These are phyloP conservation scores for Arabis hirsuta DNA, from an alignment of 345 rosid genomes.

Conservation along the genomic window DNA sequence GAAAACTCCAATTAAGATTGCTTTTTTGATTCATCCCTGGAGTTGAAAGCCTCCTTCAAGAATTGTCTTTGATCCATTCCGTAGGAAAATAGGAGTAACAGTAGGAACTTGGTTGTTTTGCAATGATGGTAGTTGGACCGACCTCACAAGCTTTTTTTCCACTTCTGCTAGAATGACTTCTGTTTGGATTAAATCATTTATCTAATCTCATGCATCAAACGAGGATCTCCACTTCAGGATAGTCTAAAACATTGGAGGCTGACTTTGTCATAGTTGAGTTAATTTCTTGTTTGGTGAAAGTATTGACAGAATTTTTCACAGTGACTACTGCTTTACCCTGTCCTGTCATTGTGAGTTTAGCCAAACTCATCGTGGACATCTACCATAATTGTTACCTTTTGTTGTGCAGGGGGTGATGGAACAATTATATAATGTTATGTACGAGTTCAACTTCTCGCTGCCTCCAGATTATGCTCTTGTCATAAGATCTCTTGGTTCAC, in stretches of 20 bases:
- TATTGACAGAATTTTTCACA: neutral
- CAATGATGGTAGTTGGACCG: neutral
- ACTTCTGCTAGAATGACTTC: neutral
- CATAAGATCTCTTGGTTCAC: slow-evolving; percentile 89
- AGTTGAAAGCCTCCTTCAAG: no score
- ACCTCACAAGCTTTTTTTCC: neutral
- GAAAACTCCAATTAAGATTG: neutral
- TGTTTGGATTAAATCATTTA: neutral
- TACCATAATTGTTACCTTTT: slow-evolving; percentile 21
- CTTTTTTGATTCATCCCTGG: no score
- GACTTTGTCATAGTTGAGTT: slow-evolving; percentile 9
- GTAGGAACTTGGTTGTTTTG: neutral
- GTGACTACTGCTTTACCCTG: neutral
- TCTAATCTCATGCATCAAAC: slow-evolving; percentile 6
- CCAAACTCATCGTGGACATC: neutral
- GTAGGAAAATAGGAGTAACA: neutral
- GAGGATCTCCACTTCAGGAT: neutral
- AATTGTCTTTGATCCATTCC: no score
- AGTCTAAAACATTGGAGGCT: neutral
- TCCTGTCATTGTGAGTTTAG: neutral
- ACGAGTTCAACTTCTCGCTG: slow-evolving; percentile 82
- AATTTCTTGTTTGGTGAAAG: slow-evolving; percentile 1
- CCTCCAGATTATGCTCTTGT: slow-evolving; percentile 97
- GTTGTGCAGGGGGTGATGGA: slow-evolving; percentile 77
- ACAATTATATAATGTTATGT: slow-evolving; percentile 87